Evolutionary conservation across 2,329 filamentous ascomycete genomes (phyloP), one percentile per base, ranked within the genome.

Genomic region (Albifimbria verrucaria): DNA sequence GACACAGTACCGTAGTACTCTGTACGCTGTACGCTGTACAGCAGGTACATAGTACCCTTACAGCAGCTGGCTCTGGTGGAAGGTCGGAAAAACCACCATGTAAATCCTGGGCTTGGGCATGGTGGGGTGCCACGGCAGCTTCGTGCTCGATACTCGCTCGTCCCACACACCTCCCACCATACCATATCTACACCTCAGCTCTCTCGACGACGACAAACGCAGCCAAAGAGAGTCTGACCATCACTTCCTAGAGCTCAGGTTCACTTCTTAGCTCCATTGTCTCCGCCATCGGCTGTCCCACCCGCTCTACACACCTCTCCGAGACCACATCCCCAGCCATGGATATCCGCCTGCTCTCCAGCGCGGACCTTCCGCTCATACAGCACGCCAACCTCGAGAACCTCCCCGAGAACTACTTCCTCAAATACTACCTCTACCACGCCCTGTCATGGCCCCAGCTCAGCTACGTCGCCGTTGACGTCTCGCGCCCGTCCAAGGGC

Each of bases 401-500:
- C 78, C 83, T 99, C 51, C 94, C 94, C 60, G 94, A 99, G 75
- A 99, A 99, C 81, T 99, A 99, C 83, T 97, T 97, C 73, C 90
- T 96, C 76, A 99, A 99, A 82, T 99, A 99, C 82, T 99, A 99
- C 79, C 86, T 99, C 67, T 99, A 99, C 83, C 94, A 99, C 75
- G 92, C 93, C 17, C 86, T 97, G 61, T 96, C 92, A 64, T 99
- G 94, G 94, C 94, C 94, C 45, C 93, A 97, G 76, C 85, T 99
- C 60, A 93, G 88, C 74, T 97, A 92, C 74, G 93, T 99, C 53
- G 94, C 94, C 62, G 92, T 99, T 64, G 93, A 97, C 72, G 87
- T 92, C 53, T 89, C 88, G 20, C 85, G 91, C 32, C 89, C 91
- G 28, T 82, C 82, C 62, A 87, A 87, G 69, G 85, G 87, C 1